Evolutionary conservation across 1,139 yeast species (phyloP).

Genomic region (Candida glucosophila): DNA sequence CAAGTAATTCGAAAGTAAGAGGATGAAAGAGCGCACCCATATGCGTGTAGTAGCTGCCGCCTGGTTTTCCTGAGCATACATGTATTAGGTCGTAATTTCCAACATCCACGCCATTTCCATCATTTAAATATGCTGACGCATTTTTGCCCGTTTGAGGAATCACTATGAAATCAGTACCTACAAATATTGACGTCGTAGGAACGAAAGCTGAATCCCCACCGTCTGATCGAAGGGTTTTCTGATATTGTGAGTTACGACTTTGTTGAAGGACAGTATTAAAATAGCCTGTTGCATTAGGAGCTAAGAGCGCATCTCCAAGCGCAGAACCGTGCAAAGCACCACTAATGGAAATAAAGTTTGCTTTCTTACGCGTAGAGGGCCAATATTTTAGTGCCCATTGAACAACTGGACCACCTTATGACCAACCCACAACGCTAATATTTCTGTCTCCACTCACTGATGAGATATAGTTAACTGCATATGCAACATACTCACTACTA

Average conservation of each 20-base stretch:
- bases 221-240: constrained; percentile 1
- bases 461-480: constrained; percentile 3
- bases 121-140: constrained; percentile 2
- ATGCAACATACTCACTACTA: constrained; percentile 3
- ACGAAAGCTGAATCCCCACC: constrained; percentile 3
- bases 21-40: constrained; percentile 3
- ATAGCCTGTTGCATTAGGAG: constrained; percentile 1
- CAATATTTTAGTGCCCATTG: constrained; percentile 3
- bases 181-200: constrained; percentile 3
- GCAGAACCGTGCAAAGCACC: constrained; percentile 2
- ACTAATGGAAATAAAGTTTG: constrained; percentile 3
- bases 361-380: constrained; percentile 2
- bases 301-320: constrained; percentile 1
- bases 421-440: constrained; percentile 3
- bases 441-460: constrained; percentile 2
- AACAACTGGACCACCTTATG: constrained; percentile 3
- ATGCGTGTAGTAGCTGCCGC: constrained; percentile 3
- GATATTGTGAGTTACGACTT: constrained; percentile 2
- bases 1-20: constrained; percentile 1
- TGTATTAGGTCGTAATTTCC: constrained; percentile 2
- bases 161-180: constrained; percentile 2
- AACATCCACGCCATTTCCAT: constrained; percentile 1
- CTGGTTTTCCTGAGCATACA: constrained; percentile 2
- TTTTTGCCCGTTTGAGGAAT: constrained; percentile 2
- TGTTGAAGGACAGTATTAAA: constrained; percentile 2